These are phyloP conservation scores for Eucalyptus erythrocorys DNA, from an alignment of 345 rosid species.

Conservation along the genomic window DNA sequence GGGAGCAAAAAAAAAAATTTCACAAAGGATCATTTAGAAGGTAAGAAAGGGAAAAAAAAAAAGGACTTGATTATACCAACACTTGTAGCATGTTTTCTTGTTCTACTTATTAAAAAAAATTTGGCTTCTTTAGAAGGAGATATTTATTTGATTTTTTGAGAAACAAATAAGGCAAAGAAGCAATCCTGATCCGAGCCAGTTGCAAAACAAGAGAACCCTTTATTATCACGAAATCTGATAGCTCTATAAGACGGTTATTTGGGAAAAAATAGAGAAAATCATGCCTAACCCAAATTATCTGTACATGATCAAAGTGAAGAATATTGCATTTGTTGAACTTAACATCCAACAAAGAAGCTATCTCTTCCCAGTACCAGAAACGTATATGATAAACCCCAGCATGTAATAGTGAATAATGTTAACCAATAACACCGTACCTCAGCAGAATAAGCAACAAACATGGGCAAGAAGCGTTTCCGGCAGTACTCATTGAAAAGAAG, in stretches of 20 bases:
- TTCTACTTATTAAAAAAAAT: not conserved
- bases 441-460: conserved; percentile 64
- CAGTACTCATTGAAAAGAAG: conserved; percentile 95
- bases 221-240: not conserved
- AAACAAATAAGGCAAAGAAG: not conserved
- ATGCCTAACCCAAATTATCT: not conserved
- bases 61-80: not conserved
- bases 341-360: not conserved
- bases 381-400: not conserved
- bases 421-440: conserved; percentile 36
- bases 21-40: not conserved
- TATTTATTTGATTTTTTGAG: not conserved
- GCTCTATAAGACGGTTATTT: not conserved
- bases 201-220: not conserved
- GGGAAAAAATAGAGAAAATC: not conserved
- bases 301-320: not conserved
- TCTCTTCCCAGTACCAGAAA: not conserved
- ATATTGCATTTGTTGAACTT: not conserved
- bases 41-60: not conserved
- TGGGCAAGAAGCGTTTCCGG: conserved; percentile 88
- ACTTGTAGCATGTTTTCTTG: not conserved
- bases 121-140: not conserved
- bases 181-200: not conserved
- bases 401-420: not conserved
- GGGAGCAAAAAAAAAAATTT: not conserved